These are phyloP conservation scores for Voacanga thouarsii DNA, from an alignment of 257 asterid genomes.

Conservation along the genomic window DNA sequence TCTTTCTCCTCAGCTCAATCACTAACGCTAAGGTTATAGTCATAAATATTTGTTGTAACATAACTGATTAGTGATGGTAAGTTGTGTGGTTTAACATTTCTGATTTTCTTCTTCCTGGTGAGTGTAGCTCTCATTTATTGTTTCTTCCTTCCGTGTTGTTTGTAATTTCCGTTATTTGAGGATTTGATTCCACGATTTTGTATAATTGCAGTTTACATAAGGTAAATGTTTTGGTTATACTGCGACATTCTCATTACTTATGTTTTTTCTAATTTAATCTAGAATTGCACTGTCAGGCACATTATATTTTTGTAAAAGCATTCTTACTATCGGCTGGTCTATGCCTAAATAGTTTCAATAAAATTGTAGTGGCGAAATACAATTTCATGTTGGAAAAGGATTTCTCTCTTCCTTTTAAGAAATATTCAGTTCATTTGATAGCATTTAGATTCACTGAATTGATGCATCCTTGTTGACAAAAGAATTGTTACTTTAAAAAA, in stretches of 20 bases:
- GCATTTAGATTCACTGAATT: background rate
- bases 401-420: background rate
- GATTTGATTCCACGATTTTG: background rate
- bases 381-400: background rate
- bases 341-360: background rate
- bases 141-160: background rate
- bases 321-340: background rate
- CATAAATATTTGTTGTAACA: background rate
- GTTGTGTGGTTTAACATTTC: background rate
- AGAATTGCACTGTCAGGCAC: background rate
- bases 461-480: background rate
- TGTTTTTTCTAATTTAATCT: background rate
- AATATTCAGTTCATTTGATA: background rate
- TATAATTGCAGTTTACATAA: background rate
- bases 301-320: background rate
- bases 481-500: background rate
- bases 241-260: background rate
- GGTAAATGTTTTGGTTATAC: background rate
- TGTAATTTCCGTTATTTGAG: background rate
- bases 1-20: background rate
- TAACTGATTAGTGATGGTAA: background rate
- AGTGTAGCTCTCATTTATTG: background rate
- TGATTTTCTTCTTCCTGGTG: background rate
- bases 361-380: background rate
- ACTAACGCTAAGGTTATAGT: too few relatives aligned